Evolutionary conservation across 257 asterid genomes (phyloP).

Genomic region (Rhazya stricta): DNA sequence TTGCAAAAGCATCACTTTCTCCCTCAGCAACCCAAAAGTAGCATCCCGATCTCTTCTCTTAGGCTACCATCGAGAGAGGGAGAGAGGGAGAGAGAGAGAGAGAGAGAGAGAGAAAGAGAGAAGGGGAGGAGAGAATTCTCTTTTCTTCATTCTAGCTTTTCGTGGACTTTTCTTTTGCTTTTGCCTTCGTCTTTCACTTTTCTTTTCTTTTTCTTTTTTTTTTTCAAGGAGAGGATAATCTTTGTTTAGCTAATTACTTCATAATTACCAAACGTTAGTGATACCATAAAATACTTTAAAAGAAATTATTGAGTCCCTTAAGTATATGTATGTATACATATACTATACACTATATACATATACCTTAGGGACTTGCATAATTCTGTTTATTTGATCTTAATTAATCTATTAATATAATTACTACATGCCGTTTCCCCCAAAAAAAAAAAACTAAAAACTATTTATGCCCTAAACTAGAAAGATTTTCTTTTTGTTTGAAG

Average conservation of each 20-base stretch:
- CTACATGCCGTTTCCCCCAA: no score
- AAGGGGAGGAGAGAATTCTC: not conserved
- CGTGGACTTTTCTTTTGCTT: not conserved
- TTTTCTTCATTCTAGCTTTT: constrained; percentile 10
- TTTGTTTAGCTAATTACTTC: not conserved
- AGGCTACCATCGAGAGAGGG: not conserved
- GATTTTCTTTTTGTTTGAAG: no score
- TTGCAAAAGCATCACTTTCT: constrained; percentile 5
- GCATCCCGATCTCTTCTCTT: constrained; percentile 8
- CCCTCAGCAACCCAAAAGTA: not conserved
- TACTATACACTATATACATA: no score
- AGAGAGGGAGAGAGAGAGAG: constrained; percentile 2
- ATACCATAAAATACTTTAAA: no score
- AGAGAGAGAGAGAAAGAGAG: not conserved
- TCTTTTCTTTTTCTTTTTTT: not conserved
- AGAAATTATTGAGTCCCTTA: no score
- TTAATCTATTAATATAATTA: no score
- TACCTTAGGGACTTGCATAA: no score
- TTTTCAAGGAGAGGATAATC: no score
- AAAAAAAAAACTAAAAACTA: no score
- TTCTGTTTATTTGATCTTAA: no score
- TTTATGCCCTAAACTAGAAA: no score
- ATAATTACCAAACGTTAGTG: not conserved
- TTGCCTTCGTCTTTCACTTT: not conserved
- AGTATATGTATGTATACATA: no score